These are phyloP conservation scores for Claviceps maximensis DNA, from an alignment of 2,329 filamentous ascomycete genomes.

Conservation along the genomic window DNA sequence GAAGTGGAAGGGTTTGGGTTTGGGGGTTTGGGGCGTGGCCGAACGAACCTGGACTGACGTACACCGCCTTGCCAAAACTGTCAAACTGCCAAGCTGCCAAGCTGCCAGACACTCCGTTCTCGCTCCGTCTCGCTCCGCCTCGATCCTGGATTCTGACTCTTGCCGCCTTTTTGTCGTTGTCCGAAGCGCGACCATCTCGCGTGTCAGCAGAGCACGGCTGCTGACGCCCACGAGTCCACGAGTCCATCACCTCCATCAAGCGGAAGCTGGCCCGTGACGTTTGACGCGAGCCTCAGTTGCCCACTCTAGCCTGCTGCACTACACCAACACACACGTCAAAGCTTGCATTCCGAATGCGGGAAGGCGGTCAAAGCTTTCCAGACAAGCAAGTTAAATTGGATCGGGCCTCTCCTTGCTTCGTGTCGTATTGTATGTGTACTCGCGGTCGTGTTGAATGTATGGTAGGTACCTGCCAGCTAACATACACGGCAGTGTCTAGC, in stretches of 20 bases:
- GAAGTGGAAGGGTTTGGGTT: not conserved
- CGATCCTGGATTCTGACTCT: not conserved
- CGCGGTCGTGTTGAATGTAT: no score
- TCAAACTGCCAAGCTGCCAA: not conserved
- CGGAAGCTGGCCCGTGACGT: not conserved
- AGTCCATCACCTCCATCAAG: not conserved
- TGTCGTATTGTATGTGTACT: no score
- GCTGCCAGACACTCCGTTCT: not conserved
- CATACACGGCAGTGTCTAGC: no score
- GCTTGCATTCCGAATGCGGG: not conserved
- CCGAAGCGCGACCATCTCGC: slow-evolving; percentile 3
- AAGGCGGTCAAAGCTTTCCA: not conserved
- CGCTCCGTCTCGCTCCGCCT: not conserved
- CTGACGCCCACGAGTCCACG: no score
- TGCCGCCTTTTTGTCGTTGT: not conserved
- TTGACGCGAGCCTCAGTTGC: not conserved
- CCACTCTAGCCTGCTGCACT: no score
- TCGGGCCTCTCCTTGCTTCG: not conserved
- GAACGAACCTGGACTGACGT: not conserved
- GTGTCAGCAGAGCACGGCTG: not conserved
- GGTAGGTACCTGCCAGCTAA: no score
- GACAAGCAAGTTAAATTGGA: no score
- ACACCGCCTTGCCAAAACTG: not conserved
- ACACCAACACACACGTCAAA: not conserved
- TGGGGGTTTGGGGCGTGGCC: not conserved